Percentiles rank a stretch among this genome's conserved stretches.
Conservation (phyloP, 1,139 yeast genomes). For the Zygosaccharomyces pseudobailii region DNA sequence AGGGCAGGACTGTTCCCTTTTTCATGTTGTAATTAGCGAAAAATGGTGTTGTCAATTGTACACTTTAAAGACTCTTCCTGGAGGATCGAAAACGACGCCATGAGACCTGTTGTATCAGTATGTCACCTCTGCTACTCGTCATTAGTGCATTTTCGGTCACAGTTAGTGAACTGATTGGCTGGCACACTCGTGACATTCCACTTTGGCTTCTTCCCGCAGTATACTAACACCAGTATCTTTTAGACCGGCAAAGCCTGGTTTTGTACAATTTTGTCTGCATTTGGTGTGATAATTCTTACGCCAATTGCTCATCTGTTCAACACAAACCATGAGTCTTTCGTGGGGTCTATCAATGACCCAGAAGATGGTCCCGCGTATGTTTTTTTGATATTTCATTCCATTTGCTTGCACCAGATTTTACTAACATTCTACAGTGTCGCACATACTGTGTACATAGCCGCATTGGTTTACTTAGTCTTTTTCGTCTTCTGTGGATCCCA, state of each 20-base stretch:
- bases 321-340: conserved; percentile 80
- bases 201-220: not conserved
- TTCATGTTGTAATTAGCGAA: conserved; percentile 1
- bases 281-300: conserved; percentile 82
- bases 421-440: conserved; percentile 53
- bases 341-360: conserved; percentile 89
- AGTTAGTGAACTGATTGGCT: not conserved
- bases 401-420: not conserved
- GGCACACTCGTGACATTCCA: not conserved
- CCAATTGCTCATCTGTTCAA: conserved; percentile 79
- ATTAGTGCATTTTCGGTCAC: not conserved
- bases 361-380: conserved; percentile 80
- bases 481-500: conserved; percentile 89
- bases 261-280: conserved; percentile 87
- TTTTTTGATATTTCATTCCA: not conserved
- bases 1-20: not conserved
- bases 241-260: conserved; percentile 87
- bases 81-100: conserved; percentile 10
- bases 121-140: conserved; percentile 16
- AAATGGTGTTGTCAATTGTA: not conserved
- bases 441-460: conserved; percentile 84
- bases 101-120: conserved; percentile 46
- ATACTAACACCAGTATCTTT: conserved; percentile 11
- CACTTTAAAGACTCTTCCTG: not conserved
- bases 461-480: conserved; percentile 71